These are phyloP conservation scores for Boletellus deceptivus DNA, from an alignment of 1,284 basidiomycete genomes.

Conservation along the genomic window DNA sequence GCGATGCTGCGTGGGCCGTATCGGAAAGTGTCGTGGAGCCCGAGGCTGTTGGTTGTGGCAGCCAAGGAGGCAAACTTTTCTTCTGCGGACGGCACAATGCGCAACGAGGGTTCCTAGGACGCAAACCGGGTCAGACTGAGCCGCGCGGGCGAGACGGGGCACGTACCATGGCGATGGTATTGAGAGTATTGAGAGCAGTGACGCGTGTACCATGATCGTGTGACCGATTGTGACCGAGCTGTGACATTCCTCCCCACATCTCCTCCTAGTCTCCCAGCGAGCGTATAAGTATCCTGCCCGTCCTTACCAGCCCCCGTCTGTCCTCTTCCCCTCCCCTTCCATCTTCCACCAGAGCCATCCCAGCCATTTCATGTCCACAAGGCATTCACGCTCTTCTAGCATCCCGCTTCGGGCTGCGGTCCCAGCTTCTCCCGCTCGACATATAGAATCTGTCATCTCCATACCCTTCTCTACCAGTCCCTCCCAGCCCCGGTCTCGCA, in stretches of 20 bases:
- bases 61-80: conserved; percentile 64
- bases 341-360: not conserved
- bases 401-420: conserved; percentile 54
- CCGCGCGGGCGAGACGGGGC: not conserved
- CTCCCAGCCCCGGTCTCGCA: conserved; percentile 36
- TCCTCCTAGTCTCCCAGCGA: conserved; percentile 1
- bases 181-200: conserved; percentile 22
- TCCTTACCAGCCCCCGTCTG: conserved; percentile 1
- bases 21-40: conserved; percentile 76
- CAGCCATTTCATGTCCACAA: conserved; percentile 41
- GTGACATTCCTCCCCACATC: conserved; percentile 24
- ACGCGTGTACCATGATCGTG: conserved; percentile 28
- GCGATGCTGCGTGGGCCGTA: conserved; percentile 77
- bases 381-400: conserved; percentile 57
- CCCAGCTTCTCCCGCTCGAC: conserved; percentile 48
- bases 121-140: not conserved
- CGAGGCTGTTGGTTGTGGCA: conserved; percentile 67
- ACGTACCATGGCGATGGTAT: conserved; percentile 38
- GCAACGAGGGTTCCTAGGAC: conserved; percentile 60
- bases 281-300: conserved; percentile 16
- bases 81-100: conserved; percentile 59
- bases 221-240: conserved; percentile 26
- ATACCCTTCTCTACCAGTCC: conserved; percentile 51
- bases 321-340: not conserved
- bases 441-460: conserved; percentile 60